Conservation (phyloP, 805 yeast species). For the Debaryomyces castellii region DNA sequence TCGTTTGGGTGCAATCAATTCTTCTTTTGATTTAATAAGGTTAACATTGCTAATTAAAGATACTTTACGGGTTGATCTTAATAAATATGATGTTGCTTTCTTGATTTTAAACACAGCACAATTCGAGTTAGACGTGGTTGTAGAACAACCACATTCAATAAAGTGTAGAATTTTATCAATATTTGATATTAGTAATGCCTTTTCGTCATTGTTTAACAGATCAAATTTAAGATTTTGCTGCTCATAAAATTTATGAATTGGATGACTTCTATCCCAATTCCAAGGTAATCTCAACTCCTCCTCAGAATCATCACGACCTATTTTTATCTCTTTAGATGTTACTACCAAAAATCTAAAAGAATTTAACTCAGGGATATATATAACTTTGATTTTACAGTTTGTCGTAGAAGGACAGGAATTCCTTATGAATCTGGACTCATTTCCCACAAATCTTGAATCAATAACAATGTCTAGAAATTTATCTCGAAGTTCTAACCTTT, state of each 20-base stretch:
- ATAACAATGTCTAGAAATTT: conserved; percentile 55
- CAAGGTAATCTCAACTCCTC: conserved; percentile 77
- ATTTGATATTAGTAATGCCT: conserved; percentile 56
- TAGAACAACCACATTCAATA: conserved; percentile 62
- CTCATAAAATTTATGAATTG: conserved; percentile 56
- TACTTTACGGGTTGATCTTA: conserved; percentile 57
- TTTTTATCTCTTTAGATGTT: conserved; percentile 52
- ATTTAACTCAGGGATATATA: conserved; percentile 39
- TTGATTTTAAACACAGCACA: conserved; percentile 62
- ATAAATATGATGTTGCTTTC: conserved; percentile 58
- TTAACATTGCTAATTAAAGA: conserved; percentile 38
- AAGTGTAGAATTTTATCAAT: conserved; percentile 61
- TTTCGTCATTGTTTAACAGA: conserved; percentile 51
- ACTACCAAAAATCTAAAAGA: conserved; percentile 52
- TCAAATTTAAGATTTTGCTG: conserved; percentile 49
- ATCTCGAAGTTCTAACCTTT: conserved; percentile 9
- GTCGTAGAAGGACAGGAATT: conserved; percentile 65
- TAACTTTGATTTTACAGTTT: conserved; percentile 63
- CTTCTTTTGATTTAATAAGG: conserved; percentile 37
- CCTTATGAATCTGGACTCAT: conserved; percentile 70
- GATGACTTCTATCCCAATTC: conserved; percentile 87
- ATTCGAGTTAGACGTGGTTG: conserved; percentile 35
- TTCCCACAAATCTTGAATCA: conserved; percentile 81
- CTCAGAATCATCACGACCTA: conserved; percentile 26
- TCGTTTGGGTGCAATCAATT: conserved; percentile 30